Evolutionary conservation across 805 yeast genomes (phyloP), one percentile per base, ranked within the genome.

Genomic region (Candida insectorum): DNA sequence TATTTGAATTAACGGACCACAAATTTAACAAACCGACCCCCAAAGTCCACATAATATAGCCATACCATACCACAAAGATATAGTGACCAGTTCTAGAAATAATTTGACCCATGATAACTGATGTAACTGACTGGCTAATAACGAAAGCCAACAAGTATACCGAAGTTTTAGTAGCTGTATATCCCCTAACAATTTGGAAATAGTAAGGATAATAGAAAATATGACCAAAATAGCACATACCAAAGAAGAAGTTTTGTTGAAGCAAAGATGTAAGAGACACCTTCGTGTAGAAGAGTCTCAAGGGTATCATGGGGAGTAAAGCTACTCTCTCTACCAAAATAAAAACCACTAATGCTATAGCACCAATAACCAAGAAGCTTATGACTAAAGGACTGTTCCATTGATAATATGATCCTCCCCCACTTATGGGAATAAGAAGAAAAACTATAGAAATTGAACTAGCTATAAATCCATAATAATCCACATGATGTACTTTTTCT

Each of bases 271-370:
- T 44, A 33, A 69, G 49, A 11, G 65, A 44, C 12, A 63, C 43
- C 22, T 50, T 44, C 30, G 51, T 51, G 26, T 50, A 56, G 57
- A 73, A 67, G 23, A 71, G 43, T 23, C 62, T 50, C 35, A 73
- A 49, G 5, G 81, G 81, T 34, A 76, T 57, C 75, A 75, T 69
- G 2, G 81, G 81, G 19, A 75, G 51, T 30, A 44, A 56, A 1
- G 79, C 62, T 1, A 69, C 25, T 56, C 64, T 56, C 44, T 81
- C 84, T 17, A 72, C 62, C 3, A 73, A 18, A 6, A 77, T 22
- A 35, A 81, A 78, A 0, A 47, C 37, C 1, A 66, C 36, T 14
- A 71, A 56, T 15, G 53, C 43, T 5, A 51, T 18, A 4, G 57
- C 57, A 2, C 69, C 69, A n/a, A 60, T 47, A 4, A 49, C 43